Conservation (phyloP, 2,329 filamentous ascomycete species). For the Plenodomus biglobosus region DNA sequence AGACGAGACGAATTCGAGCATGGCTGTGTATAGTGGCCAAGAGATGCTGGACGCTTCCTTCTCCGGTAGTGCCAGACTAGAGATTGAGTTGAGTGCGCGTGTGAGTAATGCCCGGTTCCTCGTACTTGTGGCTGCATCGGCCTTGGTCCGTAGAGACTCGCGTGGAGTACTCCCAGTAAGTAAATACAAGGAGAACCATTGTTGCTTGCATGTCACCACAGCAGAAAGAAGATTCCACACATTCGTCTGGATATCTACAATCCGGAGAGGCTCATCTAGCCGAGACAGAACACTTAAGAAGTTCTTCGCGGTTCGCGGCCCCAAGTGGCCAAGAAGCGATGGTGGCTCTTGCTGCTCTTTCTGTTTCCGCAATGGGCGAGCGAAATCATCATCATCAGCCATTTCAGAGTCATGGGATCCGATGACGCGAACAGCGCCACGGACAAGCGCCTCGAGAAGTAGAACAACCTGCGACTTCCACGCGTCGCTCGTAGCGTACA, state of each 20-base stretch:
- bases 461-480: slow-evolving; percentile 68
- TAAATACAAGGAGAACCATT: slow-evolving; percentile 93
- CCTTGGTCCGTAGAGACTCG: slow-evolving; percentile 64
- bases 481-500: slow-evolving; percentile 69
- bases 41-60: slow-evolving; percentile 43
- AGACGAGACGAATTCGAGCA: slow-evolving; percentile 83
- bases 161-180: slow-evolving; percentile 85
- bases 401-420: slow-evolving; percentile 31
- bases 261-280: slow-evolving; percentile 73
- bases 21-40: slow-evolving; percentile 63
- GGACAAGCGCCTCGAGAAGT: slow-evolving; percentile 72
- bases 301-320: slow-evolving; percentile 76
- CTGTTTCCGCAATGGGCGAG: slow-evolving; percentile 1
- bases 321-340: slow-evolving; percentile 90
- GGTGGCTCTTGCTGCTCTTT: slow-evolving; percentile 64
- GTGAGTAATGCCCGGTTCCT: slow-evolving; percentile 68
- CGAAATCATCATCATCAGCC: slow-evolving; percentile 8
- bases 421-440: slow-evolving; percentile 63
- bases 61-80: slow-evolving; percentile 64
- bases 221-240: slow-evolving; percentile 87
- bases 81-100: slow-evolving; percentile 71
- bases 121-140: slow-evolving; percentile 43
- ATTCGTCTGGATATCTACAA: slow-evolving; percentile 63
- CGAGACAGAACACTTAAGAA: slow-evolving; percentile 78
- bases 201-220: slow-evolving; percentile 85